These are phyloP conservation scores for Boletellus deceptivus DNA, from an alignment of 1,284 basidiomycete genomes.

Conservation along the genomic window DNA sequence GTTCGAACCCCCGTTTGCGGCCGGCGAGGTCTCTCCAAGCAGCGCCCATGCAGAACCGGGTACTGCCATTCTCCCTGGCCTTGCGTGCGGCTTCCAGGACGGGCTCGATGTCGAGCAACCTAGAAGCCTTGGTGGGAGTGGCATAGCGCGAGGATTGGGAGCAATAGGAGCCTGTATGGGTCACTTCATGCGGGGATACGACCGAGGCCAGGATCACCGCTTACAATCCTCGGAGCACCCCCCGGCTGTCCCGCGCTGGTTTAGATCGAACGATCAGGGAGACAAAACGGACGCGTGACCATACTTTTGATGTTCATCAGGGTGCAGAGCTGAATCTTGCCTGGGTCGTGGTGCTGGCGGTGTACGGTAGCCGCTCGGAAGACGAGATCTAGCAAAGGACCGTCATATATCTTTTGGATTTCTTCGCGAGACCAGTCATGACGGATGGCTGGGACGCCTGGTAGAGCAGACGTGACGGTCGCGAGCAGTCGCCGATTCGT, in stretches of 20 bases:
- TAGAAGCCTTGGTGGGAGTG: constrained; percentile 86
- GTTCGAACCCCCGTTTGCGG: constrained; percentile 91
- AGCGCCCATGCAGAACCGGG: constrained; percentile 98
- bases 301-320: constrained; percentile 98
- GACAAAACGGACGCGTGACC: constrained; percentile 36
- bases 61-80: constrained; percentile 95
- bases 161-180: constrained; percentile 82
- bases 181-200: neutral
- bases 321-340: constrained; percentile 93
- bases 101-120: constrained; percentile 88
- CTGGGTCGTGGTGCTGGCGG: constrained; percentile 83
- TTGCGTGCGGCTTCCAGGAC: constrained; percentile 89
- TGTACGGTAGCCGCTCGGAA: constrained; percentile 84
- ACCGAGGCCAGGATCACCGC: constrained; percentile 20
- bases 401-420: constrained; percentile 75
- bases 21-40: constrained; percentile 98
- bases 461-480: constrained; percentile 48
- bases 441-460: constrained; percentile 36
- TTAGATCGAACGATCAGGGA: constrained; percentile 5
- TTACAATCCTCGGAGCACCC: constrained; percentile 96
- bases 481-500: constrained; percentile 51
- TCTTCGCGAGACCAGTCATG: constrained; percentile 68
- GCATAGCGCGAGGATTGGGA: constrained; percentile 93
- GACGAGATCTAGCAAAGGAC: constrained; percentile 82
- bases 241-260: constrained; percentile 56